phyloP scores from a whole-genome alignment of 108 stramenopile genomes.

The Cylindrotheca fusiformis region DNA sequence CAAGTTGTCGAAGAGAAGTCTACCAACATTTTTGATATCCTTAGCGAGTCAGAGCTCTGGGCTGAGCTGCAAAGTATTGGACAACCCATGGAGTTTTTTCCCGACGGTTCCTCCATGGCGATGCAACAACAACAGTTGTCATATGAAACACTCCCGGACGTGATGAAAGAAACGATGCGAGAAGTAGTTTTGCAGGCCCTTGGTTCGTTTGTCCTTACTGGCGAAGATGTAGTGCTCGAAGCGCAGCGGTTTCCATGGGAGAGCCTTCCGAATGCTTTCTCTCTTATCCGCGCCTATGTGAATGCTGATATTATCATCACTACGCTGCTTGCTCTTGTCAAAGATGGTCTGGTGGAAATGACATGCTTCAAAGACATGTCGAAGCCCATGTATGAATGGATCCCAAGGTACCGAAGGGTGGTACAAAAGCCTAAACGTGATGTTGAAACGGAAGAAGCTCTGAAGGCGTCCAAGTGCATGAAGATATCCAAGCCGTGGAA shows the following conservation, averaged over 20 bases:
- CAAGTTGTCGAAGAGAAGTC: conserved; percentile 31
- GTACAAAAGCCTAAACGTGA: conserved; percentile 1
- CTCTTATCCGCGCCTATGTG: conserved; percentile 43
- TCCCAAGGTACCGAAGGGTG: conserved; percentile 25
- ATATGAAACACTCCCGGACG: conserved; percentile 19
- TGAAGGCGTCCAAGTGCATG: conserved; percentile 49
- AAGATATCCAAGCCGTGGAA: conserved; percentile 82
- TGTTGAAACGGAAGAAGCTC: conserved; percentile 25
- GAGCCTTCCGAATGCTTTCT: conserved; percentile 35
- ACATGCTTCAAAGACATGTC: conserved; percentile 19
- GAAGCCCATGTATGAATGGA: conserved; percentile 33
- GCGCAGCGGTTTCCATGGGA: conserved; percentile 55
- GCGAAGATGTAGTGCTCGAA: conserved; percentile 62
- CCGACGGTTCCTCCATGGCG: conserved; percentile 17
- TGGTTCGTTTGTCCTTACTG: conserved; percentile 37
- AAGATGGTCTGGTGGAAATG: conserved; percentile 65
- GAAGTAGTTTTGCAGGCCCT: conserved; percentile 52
- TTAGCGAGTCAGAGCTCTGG: conserved; percentile 62
- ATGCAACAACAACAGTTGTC: conserved; percentile 10
- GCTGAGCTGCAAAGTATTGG: conserved; percentile 43
- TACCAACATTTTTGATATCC: conserved; percentile 60
- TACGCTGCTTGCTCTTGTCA: conserved; percentile 51
- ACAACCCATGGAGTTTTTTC: conserved; percentile 9
- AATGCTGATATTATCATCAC: conserved; percentile 62
- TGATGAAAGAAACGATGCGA: conserved; percentile 43